Evolutionary conservation across 768 basidiomycete genomes (phyloP).

Genomic region (Pleurotus salmoneostramineus): DNA sequence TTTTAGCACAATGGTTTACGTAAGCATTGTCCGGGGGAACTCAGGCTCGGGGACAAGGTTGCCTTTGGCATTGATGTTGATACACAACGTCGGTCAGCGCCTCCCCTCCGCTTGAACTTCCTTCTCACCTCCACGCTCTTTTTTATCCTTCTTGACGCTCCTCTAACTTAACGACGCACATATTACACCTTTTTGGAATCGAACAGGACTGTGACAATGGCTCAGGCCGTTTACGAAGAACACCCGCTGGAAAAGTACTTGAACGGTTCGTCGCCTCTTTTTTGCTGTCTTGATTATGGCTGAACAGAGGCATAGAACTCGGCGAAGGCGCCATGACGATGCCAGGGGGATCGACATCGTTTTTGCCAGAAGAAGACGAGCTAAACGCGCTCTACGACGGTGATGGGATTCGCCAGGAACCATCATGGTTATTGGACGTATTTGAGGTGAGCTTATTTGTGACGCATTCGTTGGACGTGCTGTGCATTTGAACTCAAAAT

Average conservation of each 20-base stretch:
- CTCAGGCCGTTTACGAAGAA: constrained; percentile 73
- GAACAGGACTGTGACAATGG: constrained; percentile 40
- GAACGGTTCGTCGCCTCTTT: constrained; percentile 40
- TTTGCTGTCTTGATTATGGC: background rate
- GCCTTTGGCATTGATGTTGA: constrained; percentile 3
- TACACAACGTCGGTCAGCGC: background rate
- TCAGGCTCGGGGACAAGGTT: background rate
- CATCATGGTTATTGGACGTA: background rate
- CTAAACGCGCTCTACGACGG: background rate
- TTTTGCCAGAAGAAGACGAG: constrained; percentile 5
- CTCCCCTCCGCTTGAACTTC: background rate
- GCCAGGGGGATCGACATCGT: constrained; percentile 10
- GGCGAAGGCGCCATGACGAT: constrained; percentile 10
- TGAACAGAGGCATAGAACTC: constrained; percentile 8
- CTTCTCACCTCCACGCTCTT: constrained; percentile 1
- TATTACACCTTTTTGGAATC: constrained; percentile 14
- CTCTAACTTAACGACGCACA: constrained; percentile 6
- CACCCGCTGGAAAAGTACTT: constrained; percentile 75
- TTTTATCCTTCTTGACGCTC: background rate
- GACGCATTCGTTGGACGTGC: background rate
- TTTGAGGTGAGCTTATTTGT: constrained; percentile 1
- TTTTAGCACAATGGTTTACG: background rate
- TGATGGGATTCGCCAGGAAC: background rate
- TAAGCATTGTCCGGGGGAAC: background rate
- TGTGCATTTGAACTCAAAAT: background rate